Evolutionary conservation across 2,329 filamentous ascomycete species (phyloP).

Genomic region (Teratosphaeria epicoccoides): DNA sequence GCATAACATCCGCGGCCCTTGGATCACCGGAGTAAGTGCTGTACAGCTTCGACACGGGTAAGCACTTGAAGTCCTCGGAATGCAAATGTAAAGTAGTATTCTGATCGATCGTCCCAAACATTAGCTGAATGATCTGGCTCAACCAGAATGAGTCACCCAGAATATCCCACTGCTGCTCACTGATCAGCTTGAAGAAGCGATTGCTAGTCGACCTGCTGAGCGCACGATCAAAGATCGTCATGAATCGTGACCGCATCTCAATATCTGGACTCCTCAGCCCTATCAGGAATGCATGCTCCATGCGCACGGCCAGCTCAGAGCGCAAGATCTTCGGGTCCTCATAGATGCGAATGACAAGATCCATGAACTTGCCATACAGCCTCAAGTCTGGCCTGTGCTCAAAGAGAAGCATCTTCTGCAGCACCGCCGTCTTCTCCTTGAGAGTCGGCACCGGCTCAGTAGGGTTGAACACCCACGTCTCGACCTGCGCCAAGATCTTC

Average conservation of each 20-base stretch:
- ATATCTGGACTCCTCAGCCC: conserved; percentile 88
- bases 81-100: conserved; percentile 69
- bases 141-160: conserved; percentile 94
- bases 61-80: conserved; percentile 69
- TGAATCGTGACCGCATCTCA: conserved; percentile 93
- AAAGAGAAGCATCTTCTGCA: conserved; percentile 98
- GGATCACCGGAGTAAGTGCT: conserved; percentile 62
- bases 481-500: conserved; percentile 88
- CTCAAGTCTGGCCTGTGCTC: conserved; percentile 74
- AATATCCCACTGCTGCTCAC: conserved; percentile 93
- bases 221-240: conserved; percentile 91
- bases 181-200: conserved; percentile 78
- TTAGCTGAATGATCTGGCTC: conserved; percentile 82
- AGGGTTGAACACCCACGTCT: conserved; percentile 90
- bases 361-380: conserved; percentile 83
- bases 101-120: conserved; percentile 84
- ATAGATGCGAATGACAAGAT: conserved; percentile 94
- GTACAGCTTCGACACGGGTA: conserved; percentile 64
- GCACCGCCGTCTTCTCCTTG: conserved; percentile 95
- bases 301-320: conserved; percentile 87
- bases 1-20: conserved; percentile 53
- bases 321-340: conserved; percentile 93
- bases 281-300: conserved; percentile 97
- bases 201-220: conserved; percentile 85
- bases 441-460: conserved; percentile 92